Percentiles rank a stretch among this genome's conserved stretches.
Evolutionary conservation across 352 stramenopile species (phyloP).

Genomic region (Pythium sukuiense): DNA sequence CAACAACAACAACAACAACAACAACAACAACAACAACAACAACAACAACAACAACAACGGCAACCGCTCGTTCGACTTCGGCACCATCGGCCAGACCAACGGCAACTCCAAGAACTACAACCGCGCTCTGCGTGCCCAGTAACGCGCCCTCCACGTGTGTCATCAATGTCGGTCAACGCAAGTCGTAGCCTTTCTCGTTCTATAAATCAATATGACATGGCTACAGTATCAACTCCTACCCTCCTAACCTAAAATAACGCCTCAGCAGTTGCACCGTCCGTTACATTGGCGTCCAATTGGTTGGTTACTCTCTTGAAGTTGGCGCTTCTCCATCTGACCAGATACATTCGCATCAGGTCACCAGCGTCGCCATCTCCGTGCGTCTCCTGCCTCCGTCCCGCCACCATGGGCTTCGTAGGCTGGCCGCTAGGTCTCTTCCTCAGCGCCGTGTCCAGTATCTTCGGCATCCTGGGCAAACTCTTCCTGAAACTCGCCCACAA

Average conservation of each 20-base stretch:
- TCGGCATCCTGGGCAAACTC: constrained; percentile 78
- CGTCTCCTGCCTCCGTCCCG: neutral
- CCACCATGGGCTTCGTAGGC: constrained; percentile 57
- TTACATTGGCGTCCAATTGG: neutral
- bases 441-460: constrained; percentile 72
- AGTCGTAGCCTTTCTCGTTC: too few relatives aligned
- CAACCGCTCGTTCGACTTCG: constrained; percentile 7
- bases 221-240: neutral
- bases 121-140: constrained; percentile 1
- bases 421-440: constrained; percentile 80
- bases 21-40: constrained; percentile 12
- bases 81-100: neutral
- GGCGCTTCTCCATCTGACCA: neutral
- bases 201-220: neutral
- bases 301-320: constrained; percentile 21
- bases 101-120: neutral
- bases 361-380: neutral
- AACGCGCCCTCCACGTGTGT: neutral
- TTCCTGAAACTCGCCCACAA: constrained; percentile 83
- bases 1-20: constrained; percentile 5
- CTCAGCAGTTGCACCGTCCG: neutral
- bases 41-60: constrained; percentile 10
- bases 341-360: neutral
- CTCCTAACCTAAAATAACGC: neutral
- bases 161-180: neutral